Base-by-base conservation (phyloP, 352 stramenopile species). In the Saprolegnia diclina region DNA sequence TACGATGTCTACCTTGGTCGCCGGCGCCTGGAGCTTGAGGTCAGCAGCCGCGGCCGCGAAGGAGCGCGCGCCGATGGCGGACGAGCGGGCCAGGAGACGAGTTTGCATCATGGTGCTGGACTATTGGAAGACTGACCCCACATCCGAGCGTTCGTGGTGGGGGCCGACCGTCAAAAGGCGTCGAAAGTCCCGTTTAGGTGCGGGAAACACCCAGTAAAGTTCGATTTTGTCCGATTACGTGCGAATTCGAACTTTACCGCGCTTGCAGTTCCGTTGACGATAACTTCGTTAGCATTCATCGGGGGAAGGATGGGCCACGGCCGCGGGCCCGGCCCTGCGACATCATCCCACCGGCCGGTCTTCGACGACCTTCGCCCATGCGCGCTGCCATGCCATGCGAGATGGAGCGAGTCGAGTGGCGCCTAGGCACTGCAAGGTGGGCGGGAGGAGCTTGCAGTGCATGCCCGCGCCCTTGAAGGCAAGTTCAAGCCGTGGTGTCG, bases 1-100 rank as follows among this genome's bases (percentile, higher is more conserved):
- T n/a, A 4, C 7, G 11, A 16, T 22, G 19, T 14, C 11, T 55
- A 93, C 85, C 83, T 93, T 93, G 48, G 83, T 79, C 79, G 90
- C 88, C 52, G 65, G 69, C 37, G 78, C 76, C 73, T 88, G 80
- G 7, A 87, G 72, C 82, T 93, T 93, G 56, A 93, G 81, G 74
- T 91, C 79, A 9, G 72, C 80, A 35, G 80, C 67, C 29, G 77
- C 75, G 37, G 87, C 77, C 44, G 80, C 79, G 32, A 93, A 77
- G 65, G 82, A 77, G 56, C 85, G 85, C 65, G 78, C 65, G 61
- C 79, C 83, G 53, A 66, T 73, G 71, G 71, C 67, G 42, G 74
- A 64, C 61, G 83, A 75, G 32, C 37, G 35, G 44, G 35, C 21
- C 37, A 55, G 35, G 40, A 50, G 9, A 54, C 57, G 57, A 26